Percentiles rank a stretch among this genome's conserved stretches.
These are phyloP conservation scores for Erodium trifolium DNA, from an alignment of 441 rosid genomes.

Conservation along the genomic window DNA sequence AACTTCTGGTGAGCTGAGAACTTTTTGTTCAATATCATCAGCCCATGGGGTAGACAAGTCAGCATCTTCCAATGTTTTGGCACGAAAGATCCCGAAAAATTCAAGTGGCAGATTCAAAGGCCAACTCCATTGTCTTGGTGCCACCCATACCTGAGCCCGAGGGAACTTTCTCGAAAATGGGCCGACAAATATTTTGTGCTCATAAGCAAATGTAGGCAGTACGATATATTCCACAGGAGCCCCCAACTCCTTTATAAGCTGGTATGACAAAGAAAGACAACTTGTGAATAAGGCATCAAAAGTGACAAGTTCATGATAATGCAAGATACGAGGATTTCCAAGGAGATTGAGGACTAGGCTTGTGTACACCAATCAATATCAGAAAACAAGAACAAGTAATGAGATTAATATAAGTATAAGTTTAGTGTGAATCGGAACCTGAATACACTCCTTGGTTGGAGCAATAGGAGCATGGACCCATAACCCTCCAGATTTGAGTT, in stretches of 20 bases:
- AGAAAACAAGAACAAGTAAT: background rate
- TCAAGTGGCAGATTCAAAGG: slow-evolving; percentile 88
- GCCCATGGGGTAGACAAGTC: slow-evolving; percentile 83
- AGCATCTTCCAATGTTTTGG: slow-evolving; percentile 60
- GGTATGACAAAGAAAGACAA: slow-evolving; percentile 21
- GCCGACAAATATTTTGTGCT: slow-evolving; percentile 91
- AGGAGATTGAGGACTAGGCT: background rate
- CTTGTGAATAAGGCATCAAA: slow-evolving; percentile 13
- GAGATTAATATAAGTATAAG: background rate
- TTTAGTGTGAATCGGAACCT: slow-evolving; percentile 31
- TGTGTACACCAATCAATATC: too few species aligned
- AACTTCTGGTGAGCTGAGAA: slow-evolving; percentile 92
- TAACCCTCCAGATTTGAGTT: slow-evolving; percentile 90
- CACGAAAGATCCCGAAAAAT: slow-evolving; percentile 84
- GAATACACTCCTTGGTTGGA: slow-evolving; percentile 85
- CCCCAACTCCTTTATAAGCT: slow-evolving; percentile 82
- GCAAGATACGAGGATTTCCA: background rate
- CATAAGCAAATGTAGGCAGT: slow-evolving; percentile 90
- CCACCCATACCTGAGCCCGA: slow-evolving; percentile 82
- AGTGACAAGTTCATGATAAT: slow-evolving; percentile 8
- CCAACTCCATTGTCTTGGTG: slow-evolving; percentile 99
- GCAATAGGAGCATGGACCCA: slow-evolving; percentile 99
- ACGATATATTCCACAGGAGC: slow-evolving; percentile 81
- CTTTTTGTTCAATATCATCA: slow-evolving; percentile 84
- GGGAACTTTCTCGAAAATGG: slow-evolving; percentile 97